phyloP scores from a whole-genome alignment of 129 eudicot species.

The Heracleum sosnowskyi region DNA sequence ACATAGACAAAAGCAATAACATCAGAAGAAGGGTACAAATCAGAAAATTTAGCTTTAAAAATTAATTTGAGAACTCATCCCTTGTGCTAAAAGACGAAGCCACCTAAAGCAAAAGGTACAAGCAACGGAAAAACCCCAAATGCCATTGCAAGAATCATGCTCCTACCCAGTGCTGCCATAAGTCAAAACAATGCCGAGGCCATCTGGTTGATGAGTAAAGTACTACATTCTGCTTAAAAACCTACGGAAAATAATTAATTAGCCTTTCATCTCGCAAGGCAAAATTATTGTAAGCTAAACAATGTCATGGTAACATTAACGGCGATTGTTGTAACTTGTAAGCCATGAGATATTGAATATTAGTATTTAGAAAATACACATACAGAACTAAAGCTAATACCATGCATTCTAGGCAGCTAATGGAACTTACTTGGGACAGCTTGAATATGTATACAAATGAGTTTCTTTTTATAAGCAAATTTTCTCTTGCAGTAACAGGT shows the following conservation, averaged over 20 bases:
- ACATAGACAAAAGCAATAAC: neutral
- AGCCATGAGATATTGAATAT: slow-evolving; percentile 25
- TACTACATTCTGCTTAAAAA: slow-evolving; percentile 45
- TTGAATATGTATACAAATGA: slow-evolving; percentile 68
- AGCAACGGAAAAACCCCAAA: slow-evolving; percentile 45
- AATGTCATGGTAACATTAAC: slow-evolving; percentile 43
- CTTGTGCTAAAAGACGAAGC: slow-evolving; percentile 50
- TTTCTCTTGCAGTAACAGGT: slow-evolving; percentile 49
- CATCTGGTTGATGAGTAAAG: slow-evolving; percentile 44
- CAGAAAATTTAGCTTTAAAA: neutral
- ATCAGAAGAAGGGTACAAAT: neutral
- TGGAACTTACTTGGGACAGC: slow-evolving; percentile 39
- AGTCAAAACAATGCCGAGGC: slow-evolving; percentile 56
- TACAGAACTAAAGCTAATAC: neutral
- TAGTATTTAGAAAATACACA: neutral
- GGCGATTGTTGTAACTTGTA: slow-evolving; percentile 26
- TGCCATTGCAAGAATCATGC: slow-evolving; percentile 60
- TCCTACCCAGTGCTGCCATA: slow-evolving; percentile 57
- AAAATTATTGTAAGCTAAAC: slow-evolving; percentile 56
- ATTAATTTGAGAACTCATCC: slow-evolving; percentile 14
- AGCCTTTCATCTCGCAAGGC: neutral
- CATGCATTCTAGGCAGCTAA: neutral
- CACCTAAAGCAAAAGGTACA: slow-evolving; percentile 55
- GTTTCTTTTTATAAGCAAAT: slow-evolving; percentile 74
- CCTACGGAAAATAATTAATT: slow-evolving; percentile 23